These are phyloP conservation scores for Cladophialophora immunda DNA, from an alignment of 2,329 filamentous ascomycete species.

Conservation along the genomic window DNA sequence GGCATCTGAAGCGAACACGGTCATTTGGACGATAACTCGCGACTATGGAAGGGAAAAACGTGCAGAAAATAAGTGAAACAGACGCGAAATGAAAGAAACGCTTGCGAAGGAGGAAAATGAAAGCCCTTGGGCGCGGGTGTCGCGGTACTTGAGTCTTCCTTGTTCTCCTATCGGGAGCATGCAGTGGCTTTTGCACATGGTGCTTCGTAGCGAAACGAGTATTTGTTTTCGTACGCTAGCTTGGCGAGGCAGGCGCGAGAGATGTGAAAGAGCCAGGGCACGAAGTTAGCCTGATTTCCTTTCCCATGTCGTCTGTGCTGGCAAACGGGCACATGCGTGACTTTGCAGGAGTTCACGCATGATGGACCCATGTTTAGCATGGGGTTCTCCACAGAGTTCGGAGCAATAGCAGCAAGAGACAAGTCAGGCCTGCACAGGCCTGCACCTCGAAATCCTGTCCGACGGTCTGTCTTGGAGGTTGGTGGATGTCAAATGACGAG, in stretches of 20 bases:
- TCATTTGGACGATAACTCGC: slow-evolving; percentile 21
- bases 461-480: neutral
- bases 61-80: slow-evolving; percentile 9
- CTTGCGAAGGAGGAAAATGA: slow-evolving; percentile 1
- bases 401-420: neutral
- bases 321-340: slow-evolving; percentile 13
- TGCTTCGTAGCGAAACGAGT: slow-evolving; percentile 20
- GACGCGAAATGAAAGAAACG: slow-evolving; percentile 4
- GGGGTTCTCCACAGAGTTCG: slow-evolving; percentile 4
- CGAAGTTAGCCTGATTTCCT: slow-evolving; percentile 7
- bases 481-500: slow-evolving; percentile 1
- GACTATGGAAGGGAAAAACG: neutral
- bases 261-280: slow-evolving; percentile 13
- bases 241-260: slow-evolving; percentile 22
- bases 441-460: neutral
- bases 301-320: slow-evolving; percentile 5
- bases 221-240: slow-evolving; percentile 26
- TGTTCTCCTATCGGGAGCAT: slow-evolving; percentile 11
- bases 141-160: slow-evolving; percentile 17
- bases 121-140: slow-evolving; percentile 7
- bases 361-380: neutral
- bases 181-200: slow-evolving; percentile 18
- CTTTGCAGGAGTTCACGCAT: neutral
- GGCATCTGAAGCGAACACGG: slow-evolving; percentile 31
- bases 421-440: neutral